Evolutionary conservation across 2,329 filamentous ascomycete species (phyloP).

Genomic region (Botrytis pseudocinerea): DNA sequence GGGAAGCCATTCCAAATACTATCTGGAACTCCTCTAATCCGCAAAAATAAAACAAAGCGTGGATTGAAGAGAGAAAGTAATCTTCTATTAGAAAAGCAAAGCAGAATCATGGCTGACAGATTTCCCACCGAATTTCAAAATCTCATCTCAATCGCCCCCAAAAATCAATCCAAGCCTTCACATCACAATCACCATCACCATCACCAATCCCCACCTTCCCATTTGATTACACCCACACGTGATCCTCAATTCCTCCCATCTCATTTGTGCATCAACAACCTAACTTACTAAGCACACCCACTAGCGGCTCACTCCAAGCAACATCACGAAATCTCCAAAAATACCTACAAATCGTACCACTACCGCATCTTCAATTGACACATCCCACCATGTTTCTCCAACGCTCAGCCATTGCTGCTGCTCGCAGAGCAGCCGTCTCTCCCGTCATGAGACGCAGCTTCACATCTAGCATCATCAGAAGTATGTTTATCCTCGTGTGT

Average conservation of each 20-base stretch:
- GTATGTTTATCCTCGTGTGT: conserved; percentile 48
- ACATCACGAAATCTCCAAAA: conserved; percentile 21
- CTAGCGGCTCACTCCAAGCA: conserved; percentile 19
- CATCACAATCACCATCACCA: background rate
- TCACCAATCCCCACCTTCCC: conserved; percentile 1
- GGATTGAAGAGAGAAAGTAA: background rate
- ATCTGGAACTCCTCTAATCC: background rate
- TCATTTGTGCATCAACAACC: background rate
- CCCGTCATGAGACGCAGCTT: conserved; percentile 60
- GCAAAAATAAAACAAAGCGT: background rate
- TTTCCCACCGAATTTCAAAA: background rate
- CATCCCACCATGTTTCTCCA: conserved; percentile 59
- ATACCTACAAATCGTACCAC: conserved; percentile 23
- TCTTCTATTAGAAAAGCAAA: background rate
- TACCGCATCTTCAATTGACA: conserved; percentile 23
- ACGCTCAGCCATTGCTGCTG: conserved; percentile 61
- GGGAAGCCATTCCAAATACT: background rate
- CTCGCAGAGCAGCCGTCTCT: conserved; percentile 58
- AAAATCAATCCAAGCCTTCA: background rate
- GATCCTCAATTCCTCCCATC: background rate
- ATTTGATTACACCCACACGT: background rate
- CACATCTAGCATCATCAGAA: conserved; percentile 59
- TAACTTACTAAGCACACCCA: conserved; percentile 12
- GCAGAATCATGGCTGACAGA: background rate
- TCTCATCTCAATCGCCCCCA: background rate